Evolutionary conservation across 1,284 basidiomycete species (phyloP), one percentile per base, ranked within the genome.

Genomic region (Tremellales sp.): DNA sequence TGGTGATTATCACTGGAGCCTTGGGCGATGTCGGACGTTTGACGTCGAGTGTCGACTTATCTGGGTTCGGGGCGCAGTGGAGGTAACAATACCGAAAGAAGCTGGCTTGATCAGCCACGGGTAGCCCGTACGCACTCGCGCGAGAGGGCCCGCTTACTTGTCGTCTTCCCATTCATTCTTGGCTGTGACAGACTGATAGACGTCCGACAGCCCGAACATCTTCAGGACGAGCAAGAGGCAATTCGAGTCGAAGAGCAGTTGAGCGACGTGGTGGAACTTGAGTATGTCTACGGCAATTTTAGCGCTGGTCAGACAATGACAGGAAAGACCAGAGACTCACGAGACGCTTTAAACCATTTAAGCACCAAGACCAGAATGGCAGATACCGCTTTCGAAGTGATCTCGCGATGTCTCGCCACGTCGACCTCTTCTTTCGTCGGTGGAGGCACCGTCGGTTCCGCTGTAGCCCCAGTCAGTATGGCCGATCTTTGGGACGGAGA

Each of bases 331-430:
- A n/a, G n/a, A n/a, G n/a, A n/a, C 86, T 71, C 59, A 93, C 91
- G 92, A 45, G 91, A 96, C 27, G 88, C 88, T 74, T 97, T 98
- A 81, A 97, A 97, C 96, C 96, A 99, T 69, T 97, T 97, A 57
- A 98, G 74, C 3, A 87, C 82, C 35, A 97, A 75, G 1, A 98
- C 76, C 15, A 99, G 72, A 56, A 98, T 96, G 1, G 93, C 92
- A 17, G 93, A 97, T 6, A 97, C 89, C 0, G 91, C 92, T 74
- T 99, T 98, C 5, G 89, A 91, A 0, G 90, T 94, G 62, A 99
- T 96, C 73, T 99, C 96, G 33, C 96, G 87, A 74, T 98, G 96
- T 5, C 96, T 84, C 29, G 85, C 85, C 36, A 96, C 87, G 68
- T 99, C 96, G 48, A 92, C 83, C 60, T 98, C 96, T 58, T 97